A percentile compares a stretch with the other conserved stretches of the same genome.
Evolutionary conservation across 1,139 yeast genomes (phyloP).

Genomic region (Kodamaea suecica): DNA sequence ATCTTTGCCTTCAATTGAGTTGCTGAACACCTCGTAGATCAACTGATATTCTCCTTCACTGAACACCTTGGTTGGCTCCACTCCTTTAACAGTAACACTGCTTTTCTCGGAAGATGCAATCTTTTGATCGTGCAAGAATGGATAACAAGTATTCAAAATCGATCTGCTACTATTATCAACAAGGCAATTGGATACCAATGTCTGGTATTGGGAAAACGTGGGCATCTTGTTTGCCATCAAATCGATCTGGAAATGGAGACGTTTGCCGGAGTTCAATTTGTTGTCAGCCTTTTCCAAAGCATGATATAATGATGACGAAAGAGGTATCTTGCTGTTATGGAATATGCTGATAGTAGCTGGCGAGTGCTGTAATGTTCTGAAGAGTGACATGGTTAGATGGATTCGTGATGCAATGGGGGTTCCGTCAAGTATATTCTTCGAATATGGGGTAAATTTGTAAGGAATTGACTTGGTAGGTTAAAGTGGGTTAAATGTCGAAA

Average conservation of each 20-base stretch:
- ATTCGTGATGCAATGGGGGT: too few relatives aligned
- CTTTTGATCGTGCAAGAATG: slow-evolving; percentile 33
- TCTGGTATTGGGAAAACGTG: slow-evolving; percentile 41
- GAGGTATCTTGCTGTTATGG: slow-evolving; percentile 38
- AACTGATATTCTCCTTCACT: slow-evolving; percentile 39
- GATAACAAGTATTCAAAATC: slow-evolving; percentile 35
- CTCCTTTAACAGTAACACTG: slow-evolving; percentile 27
- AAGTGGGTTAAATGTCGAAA: too few relatives aligned
- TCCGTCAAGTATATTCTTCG: too few relatives aligned
- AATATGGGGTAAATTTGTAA: slow-evolving; percentile 2
- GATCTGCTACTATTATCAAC: slow-evolving; percentile 24
- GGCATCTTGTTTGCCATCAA: slow-evolving; percentile 42
- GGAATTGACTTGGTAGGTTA: too few relatives aligned
- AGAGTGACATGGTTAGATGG: slow-evolving; percentile 28
- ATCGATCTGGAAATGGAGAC: slow-evolving; percentile 35
- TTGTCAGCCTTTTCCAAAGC: slow-evolving; percentile 32
- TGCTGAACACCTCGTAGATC: slow-evolving; percentile 40
- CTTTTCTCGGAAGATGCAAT: slow-evolving; percentile 16
- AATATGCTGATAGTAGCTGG: slow-evolving; percentile 45
- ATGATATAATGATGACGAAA: slow-evolving; percentile 31
- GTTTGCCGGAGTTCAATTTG: slow-evolving; percentile 24
- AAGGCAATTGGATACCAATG: slow-evolving; percentile 29
- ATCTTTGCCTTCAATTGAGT: slow-evolving; percentile 22
- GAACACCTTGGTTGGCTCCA: slow-evolving; percentile 32
- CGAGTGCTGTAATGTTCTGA: slow-evolving; percentile 43